These are phyloP conservation scores for Malus hybrid DNA, from an alignment of 331 rosid species.

Conservation along the genomic window DNA sequence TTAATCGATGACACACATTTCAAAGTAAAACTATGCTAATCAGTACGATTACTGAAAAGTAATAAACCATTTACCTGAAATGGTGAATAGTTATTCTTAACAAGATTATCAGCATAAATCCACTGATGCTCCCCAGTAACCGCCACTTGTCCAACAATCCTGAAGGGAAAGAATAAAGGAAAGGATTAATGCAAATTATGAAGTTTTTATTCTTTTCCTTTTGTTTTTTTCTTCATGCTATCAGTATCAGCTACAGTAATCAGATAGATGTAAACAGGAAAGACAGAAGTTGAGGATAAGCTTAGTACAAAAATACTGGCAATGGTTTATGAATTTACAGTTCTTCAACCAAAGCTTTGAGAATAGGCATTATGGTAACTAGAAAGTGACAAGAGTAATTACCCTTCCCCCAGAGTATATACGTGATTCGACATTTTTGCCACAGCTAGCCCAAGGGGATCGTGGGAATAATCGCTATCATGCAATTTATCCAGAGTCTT, in stretches of 20 bases:
- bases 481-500: slow-evolving; percentile 40
- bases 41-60: slow-evolving; percentile 11
- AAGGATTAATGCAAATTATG: background rate
- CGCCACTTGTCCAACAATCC: slow-evolving; percentile 93
- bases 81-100: slow-evolving; percentile 40
- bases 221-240: background rate
- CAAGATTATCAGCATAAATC: slow-evolving; percentile 69
- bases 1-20: background rate
- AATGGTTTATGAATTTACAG: background rate
- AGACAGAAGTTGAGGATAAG: background rate
- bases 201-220: background rate
- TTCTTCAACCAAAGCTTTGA: background rate
- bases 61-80: slow-evolving; percentile 49
- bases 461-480: slow-evolving; percentile 48
- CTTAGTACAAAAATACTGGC: background rate
- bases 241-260: background rate
- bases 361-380: background rate
- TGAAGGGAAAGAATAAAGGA: slow-evolving; percentile 17
- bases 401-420: slow-evolving; percentile 94
- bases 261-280: background rate
- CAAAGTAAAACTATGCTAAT: slow-evolving; percentile 7
- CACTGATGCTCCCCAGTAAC: slow-evolving; percentile 78
- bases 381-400: slow-evolving; percentile 25
- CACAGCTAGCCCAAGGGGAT: slow-evolving; percentile 72
- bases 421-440: slow-evolving; percentile 87